phyloP scores from a whole-genome alignment of 371 early-diverging fungal species.

The Rhizopus microsporus region DNA sequence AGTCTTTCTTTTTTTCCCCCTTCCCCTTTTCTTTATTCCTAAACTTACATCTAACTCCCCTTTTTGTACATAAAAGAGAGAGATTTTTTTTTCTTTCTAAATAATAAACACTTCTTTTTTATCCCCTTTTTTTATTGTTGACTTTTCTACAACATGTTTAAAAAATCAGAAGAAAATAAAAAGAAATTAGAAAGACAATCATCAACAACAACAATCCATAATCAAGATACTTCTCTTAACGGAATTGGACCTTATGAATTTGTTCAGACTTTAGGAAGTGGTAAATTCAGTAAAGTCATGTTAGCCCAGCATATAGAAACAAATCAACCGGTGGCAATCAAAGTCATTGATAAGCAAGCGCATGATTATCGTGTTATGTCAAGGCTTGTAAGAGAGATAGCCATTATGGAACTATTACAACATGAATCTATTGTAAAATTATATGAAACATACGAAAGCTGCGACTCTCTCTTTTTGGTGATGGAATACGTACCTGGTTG shows the following conservation, averaged over 20 bases:
- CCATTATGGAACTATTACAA: constrained; percentile 83
- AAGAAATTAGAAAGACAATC: constrained; percentile 7
- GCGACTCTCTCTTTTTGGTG: constrained; percentile 73
- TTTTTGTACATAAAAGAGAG: not conserved
- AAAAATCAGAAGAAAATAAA: constrained; percentile 1
- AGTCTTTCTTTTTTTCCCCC: constrained; percentile 8
- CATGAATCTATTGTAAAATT: constrained; percentile 88
- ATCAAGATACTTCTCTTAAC: constrained; percentile 55
- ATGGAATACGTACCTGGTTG: constrained; percentile 68
- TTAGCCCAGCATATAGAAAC: constrained; percentile 75
- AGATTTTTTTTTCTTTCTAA: constrained; percentile 10
- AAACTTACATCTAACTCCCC: constrained; percentile 14
- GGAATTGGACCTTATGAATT: constrained; percentile 78
- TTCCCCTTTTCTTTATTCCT: constrained; percentile 14
- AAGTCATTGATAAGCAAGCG: constrained; percentile 80
- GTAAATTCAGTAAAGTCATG: constrained; percentile 86
- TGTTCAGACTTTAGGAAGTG: constrained; percentile 75
- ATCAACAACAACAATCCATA: constrained; percentile 19
- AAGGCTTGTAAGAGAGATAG: constrained; percentile 83
- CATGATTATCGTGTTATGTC: constrained; percentile 78
- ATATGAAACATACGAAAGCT: constrained; percentile 89
- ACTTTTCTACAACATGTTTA: not conserved
- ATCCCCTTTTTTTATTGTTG: not conserved
- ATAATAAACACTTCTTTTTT: constrained; percentile 10
- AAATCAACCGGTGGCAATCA: constrained; percentile 50